These are phyloP conservation scores for Collybia mongolica DNA, from an alignment of 768 basidiomycete genomes.

Conservation along the genomic window DNA sequence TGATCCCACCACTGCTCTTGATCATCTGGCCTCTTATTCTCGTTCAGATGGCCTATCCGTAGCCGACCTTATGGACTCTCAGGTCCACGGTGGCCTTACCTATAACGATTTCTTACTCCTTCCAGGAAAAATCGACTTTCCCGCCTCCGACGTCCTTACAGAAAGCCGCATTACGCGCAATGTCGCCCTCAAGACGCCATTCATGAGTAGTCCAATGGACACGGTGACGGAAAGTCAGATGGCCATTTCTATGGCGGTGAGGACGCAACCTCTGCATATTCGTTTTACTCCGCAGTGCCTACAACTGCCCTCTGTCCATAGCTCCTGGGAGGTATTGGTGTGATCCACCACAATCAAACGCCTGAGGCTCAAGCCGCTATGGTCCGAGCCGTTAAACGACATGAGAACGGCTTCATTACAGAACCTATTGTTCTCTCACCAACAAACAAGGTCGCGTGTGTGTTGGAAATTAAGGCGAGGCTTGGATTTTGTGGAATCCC, in stretches of 20 bases:
- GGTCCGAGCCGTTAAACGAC: constrained; percentile 97
- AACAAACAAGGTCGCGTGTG: constrained; percentile 76
- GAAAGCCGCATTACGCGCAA: constrained; percentile 91
- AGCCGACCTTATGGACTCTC: constrained; percentile 84
- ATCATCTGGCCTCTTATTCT: constrained; percentile 70
- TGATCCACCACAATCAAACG: constrained; percentile 95
- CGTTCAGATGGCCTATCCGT: constrained; percentile 82
- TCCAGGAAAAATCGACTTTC: constrained; percentile 95
- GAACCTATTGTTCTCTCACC: constrained; percentile 91
- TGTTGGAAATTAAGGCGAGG: constrained; percentile 87
- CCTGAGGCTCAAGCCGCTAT: constrained; percentile 88
- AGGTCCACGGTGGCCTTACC: constrained; percentile 86
- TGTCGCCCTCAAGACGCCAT: constrained; percentile 89
- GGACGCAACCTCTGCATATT: constrained; percentile 24
- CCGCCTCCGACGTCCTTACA: constrained; percentile 73
- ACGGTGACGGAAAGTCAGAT: constrained; percentile 96
- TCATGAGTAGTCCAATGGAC: constrained; percentile 99
- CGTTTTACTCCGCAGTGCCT: constrained; percentile 6
- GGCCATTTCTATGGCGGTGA: constrained; percentile 90
- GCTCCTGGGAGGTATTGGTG: constrained; percentile 94
- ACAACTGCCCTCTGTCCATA: constrained; percentile 26
- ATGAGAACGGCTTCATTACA: constrained; percentile 98
- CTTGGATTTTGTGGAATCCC: constrained; percentile 97
- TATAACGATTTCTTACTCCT: constrained; percentile 97
- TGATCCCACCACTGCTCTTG: constrained; percentile 70